Conservation (phyloP, 176 grass and related monocot species). For the Rhynchospora breviuscula region DNA sequence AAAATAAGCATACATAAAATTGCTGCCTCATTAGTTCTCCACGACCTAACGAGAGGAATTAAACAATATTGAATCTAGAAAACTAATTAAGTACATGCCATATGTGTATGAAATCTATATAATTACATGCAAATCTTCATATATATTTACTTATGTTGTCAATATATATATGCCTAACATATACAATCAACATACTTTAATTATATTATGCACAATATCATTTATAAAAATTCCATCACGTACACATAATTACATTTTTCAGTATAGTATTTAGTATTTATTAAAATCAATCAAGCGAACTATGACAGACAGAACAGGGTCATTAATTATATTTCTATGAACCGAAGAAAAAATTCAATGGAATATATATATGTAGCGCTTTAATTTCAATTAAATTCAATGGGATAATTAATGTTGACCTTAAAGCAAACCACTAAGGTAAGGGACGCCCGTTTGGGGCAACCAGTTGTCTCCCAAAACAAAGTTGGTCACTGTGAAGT, state of each 20-base stretch:
- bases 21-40: not conserved
- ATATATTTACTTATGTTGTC: too few species aligned
- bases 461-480: slow-evolving; percentile 78
- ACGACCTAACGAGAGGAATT: not conserved
- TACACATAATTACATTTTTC: not conserved
- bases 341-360: not conserved
- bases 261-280: not conserved
- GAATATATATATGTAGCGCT: not conserved
- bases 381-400: not conserved
- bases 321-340: not conserved
- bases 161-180: too few species aligned
- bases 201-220: too few species aligned
- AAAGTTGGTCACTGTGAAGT: slow-evolving; percentile 81
- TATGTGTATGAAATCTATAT: too few species aligned
- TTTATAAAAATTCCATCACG: not conserved
- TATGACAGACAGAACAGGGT: not conserved
- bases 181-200: too few species aligned
- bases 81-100: too few species aligned
- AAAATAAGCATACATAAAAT: not conserved
- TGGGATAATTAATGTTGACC: not conserved
- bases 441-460: slow-evolving; percentile 79
- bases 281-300: not conserved
- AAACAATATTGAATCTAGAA: too few species aligned
- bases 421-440: slow-evolving; percentile 44
- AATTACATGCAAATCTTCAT: too few species aligned